These are phyloP conservation scores for Saprolegnia diclina DNA, from an alignment of 352 stramenopile genomes.

Conservation along the genomic window DNA sequence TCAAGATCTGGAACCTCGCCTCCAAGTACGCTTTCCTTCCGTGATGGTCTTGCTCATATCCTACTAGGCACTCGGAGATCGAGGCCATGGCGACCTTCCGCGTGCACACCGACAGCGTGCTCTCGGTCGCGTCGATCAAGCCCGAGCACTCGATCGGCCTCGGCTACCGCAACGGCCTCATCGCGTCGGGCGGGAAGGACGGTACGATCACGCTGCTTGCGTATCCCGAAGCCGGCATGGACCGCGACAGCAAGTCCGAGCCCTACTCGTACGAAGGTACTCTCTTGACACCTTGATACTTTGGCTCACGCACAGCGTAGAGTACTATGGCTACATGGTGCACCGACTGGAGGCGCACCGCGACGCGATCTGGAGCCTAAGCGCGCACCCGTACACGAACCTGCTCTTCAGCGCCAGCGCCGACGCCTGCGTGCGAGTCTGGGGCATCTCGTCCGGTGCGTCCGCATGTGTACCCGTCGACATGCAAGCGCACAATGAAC, in stretches of 20 bases:
- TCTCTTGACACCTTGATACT: not conserved
- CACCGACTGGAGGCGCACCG: slow-evolving; percentile 73
- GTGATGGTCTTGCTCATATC: slow-evolving; percentile 3
- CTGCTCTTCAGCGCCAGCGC: slow-evolving; percentile 73
- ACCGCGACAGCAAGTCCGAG: slow-evolving; percentile 10
- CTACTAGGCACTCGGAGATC: slow-evolving; percentile 52
- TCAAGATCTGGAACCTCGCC: slow-evolving; percentile 77
- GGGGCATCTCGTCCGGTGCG: slow-evolving; percentile 68
- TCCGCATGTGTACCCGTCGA: slow-evolving; percentile 4
- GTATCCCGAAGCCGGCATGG: slow-evolving; percentile 33
- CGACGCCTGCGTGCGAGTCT: slow-evolving; percentile 72
- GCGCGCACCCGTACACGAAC: slow-evolving; percentile 76
- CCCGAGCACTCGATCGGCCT: slow-evolving; percentile 61
- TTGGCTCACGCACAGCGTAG: slow-evolving; percentile 27
- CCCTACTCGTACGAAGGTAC: slow-evolving; percentile 19
- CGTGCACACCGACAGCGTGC: slow-evolving; percentile 64
- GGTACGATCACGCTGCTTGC: slow-evolving; percentile 64
- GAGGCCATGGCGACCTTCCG: slow-evolving; percentile 73
- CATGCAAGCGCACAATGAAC: not conserved
- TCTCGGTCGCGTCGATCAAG: slow-evolving; percentile 66
- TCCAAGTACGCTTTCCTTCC: slow-evolving; percentile 14
- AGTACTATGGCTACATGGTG: slow-evolving; percentile 66
- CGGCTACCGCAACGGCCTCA: slow-evolving; percentile 45
- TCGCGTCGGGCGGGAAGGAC: slow-evolving; percentile 71
- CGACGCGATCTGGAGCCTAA: slow-evolving; percentile 76